Evolutionary conservation across 352 stramenopile genomes (phyloP), one percentile per base, ranked within the genome.

Genomic region (Pythium vanterpoolii): DNA sequence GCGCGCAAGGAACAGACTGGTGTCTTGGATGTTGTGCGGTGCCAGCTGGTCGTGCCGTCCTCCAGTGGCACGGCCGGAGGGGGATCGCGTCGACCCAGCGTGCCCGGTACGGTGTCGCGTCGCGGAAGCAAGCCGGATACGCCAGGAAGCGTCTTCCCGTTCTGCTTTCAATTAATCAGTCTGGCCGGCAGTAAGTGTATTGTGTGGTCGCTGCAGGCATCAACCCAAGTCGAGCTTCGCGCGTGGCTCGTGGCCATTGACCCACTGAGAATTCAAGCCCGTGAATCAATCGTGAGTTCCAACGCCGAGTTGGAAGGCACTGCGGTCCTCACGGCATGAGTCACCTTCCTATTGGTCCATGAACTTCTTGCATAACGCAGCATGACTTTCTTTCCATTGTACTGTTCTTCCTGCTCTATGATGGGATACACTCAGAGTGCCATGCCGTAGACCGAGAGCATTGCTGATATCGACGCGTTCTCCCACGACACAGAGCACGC

Each of bases 161-260:
- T 93, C 49, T 84, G 72, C 18, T 93, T 93, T 54, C 79, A 86
- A 56, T 47, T 93, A 10, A 76, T 89, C 31, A 85, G 71, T 33
- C 62, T 82, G 5, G 58, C 56, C 3, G 74, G 71, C 11, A 43
- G 46, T 46, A 87, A 86, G 55, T 83, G 74, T 26, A 51, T 88
- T 1, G 72, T 91, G 21, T 93, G 84, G 84, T 87, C 77, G 43
- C 69, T 92, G 13, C 79, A 92, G 65, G 77, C 80, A 19, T 93
- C 84, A 5, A 90, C 78, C 1, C 62, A 71, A 7, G 50, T 71
- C 1, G 82, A 93, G 53, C 79, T 90, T 66, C 71, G 72, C 9
- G 74, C 81, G 39, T 92, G 82, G 84, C 72, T 89, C 16, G 73
- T 86, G 7, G 76, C 76, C 11, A 87, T 90, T 28, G 77, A 89